Percentiles rank a stretch among this genome's conserved stretches.
Evolutionary conservation across 2,329 filamentous ascomycete species (phyloP).

Genomic region (Diaporthe velutina): DNA sequence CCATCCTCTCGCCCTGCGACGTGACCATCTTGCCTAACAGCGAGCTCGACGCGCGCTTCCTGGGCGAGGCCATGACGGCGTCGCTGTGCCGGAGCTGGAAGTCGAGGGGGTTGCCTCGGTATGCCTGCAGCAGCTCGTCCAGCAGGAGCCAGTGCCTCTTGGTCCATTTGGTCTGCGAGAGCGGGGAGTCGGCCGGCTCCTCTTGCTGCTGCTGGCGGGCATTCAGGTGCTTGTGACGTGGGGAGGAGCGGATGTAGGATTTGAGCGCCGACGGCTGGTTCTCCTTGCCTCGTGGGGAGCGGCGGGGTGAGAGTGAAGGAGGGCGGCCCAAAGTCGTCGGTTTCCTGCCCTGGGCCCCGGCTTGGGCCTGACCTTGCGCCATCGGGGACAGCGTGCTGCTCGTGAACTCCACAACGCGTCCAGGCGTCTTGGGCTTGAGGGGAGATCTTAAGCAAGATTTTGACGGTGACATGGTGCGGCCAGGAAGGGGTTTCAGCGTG

Average conservation of each 20-base stretch:
- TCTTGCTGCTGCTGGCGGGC: conserved; percentile 14
- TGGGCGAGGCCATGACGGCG: conserved; percentile 44
- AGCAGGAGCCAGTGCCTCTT: conserved; percentile 67
- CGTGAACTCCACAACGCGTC: conserved; percentile 70
- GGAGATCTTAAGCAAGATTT: conserved; percentile 71
- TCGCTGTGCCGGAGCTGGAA: conserved; percentile 49
- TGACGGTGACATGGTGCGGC: conserved; percentile 64
- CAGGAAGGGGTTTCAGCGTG: conserved; percentile 62
- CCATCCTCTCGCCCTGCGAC: conserved; percentile 60
- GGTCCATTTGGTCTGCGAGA: conserved; percentile 62
- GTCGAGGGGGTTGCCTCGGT: conserved; percentile 55
- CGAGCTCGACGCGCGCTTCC: conserved; percentile 43
- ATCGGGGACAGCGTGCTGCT: conserved; percentile 62
- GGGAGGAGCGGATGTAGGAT: conserved; percentile 6
- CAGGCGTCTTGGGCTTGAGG: conserved; percentile 68
- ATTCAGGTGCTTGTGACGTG: background rate
- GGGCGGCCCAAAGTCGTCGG: background rate
- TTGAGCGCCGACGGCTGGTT: conserved; percentile 2
- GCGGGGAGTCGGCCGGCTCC: conserved; percentile 34
- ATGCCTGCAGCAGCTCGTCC: conserved; percentile 64
- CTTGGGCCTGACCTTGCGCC: conserved; percentile 53
- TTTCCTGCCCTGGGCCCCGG: conserved; percentile 35
- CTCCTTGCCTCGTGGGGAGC: conserved; percentile 21
- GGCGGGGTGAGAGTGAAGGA: background rate
- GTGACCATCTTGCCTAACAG: conserved; percentile 63